Conservation (phyloP, 2,329 filamentous ascomycete genomes). For the Chaetothyriales sp. region DNA sequence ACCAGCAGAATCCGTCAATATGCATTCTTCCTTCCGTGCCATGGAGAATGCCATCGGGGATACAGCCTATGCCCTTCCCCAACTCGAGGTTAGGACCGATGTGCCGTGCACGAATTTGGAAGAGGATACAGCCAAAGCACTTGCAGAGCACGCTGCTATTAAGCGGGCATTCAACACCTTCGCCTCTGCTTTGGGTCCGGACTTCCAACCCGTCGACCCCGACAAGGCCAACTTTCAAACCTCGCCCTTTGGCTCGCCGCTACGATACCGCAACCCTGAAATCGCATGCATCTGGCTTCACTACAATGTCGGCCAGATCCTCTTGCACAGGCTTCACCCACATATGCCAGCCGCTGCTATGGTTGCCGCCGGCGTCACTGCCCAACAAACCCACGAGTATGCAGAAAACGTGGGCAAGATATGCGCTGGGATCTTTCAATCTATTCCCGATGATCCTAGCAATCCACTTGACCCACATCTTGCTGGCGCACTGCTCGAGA, state of each 20-base stretch:
- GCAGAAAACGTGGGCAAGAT: slow-evolving; percentile 70
- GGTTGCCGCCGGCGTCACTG: slow-evolving; percentile 68
- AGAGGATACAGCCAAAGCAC: slow-evolving; percentile 52
- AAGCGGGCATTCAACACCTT: slow-evolving; percentile 29
- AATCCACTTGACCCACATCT: slow-evolving; percentile 56
- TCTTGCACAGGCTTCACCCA: slow-evolving; percentile 70
- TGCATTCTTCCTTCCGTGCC: slow-evolving; percentile 42
- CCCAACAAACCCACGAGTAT: slow-evolving; percentile 54
- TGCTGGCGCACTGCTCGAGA: slow-evolving; percentile 70
- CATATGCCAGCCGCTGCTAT: slow-evolving; percentile 84
- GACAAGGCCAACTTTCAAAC: slow-evolving; percentile 47
- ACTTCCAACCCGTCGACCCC: slow-evolving; percentile 61
- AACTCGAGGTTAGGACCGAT: slow-evolving; percentile 9
- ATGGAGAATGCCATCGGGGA: slow-evolving; percentile 30
- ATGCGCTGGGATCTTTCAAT: slow-evolving; percentile 48
- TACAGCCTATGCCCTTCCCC: slow-evolving; percentile 25
- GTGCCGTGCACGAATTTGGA: slow-evolving; percentile 39
- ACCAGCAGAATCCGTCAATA: slow-evolving; percentile 25
- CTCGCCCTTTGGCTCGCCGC: slow-evolving; percentile 68
- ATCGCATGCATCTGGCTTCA: slow-evolving; percentile 80
- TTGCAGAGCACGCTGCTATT: slow-evolving; percentile 58
- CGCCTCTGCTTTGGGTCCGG: slow-evolving; percentile 50
- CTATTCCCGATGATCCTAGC: slow-evolving; percentile 23
- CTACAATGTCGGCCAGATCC: slow-evolving; percentile 71
- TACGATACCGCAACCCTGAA: slow-evolving; percentile 75